phyloP scores from a whole-genome alignment of 345 rosid species.

The Citrus trifoliata region DNA sequence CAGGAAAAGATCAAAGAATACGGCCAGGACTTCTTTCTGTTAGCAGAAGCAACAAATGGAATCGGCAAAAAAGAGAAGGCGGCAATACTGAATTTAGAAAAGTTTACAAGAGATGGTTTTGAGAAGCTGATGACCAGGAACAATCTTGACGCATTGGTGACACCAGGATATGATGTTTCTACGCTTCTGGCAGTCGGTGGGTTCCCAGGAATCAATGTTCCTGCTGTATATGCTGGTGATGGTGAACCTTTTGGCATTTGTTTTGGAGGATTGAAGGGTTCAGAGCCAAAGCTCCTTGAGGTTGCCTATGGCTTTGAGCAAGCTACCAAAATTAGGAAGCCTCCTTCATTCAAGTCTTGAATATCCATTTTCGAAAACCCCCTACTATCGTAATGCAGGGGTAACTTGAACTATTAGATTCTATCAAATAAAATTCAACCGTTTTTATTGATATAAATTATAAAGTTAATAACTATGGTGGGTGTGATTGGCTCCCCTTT shows the following conservation, averaged over 20 bases:
- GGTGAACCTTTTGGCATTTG: conserved; percentile 63
- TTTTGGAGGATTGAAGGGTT: conserved; percentile 59
- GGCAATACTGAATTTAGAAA: conserved; percentile 25
- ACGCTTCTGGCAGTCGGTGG: conserved; percentile 27
- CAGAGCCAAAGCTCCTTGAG: conserved; percentile 67
- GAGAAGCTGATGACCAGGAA: conserved; percentile 49
- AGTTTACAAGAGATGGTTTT: conserved; percentile 40
- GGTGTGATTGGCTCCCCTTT: too few species aligned
- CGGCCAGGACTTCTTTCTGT: conserved; percentile 18
- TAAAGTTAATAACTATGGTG: too few species aligned
- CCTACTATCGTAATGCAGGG: too few species aligned
- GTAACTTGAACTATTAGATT: too few species aligned
- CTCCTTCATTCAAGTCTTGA: conserved; percentile 41
- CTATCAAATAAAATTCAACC: too few species aligned
- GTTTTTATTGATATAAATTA: too few species aligned
- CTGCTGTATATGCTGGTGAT: conserved; percentile 49
- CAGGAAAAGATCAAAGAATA: conserved; percentile 37
- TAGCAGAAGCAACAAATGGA: conserved; percentile 26
- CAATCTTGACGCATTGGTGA: conserved; percentile 49
- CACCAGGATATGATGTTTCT: too few species aligned
- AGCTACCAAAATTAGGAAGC: conserved; percentile 52
- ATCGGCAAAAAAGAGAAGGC: conserved; percentile 16
- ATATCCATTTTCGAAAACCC: not conserved
- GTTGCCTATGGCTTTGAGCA: conserved; percentile 72
- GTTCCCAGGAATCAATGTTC: conserved; percentile 63